Evolutionary conservation across 2,329 filamentous ascomycete genomes (phyloP), one percentile per base, ranked within the genome.

Genomic region (Neopestalotiopsis rosae): DNA sequence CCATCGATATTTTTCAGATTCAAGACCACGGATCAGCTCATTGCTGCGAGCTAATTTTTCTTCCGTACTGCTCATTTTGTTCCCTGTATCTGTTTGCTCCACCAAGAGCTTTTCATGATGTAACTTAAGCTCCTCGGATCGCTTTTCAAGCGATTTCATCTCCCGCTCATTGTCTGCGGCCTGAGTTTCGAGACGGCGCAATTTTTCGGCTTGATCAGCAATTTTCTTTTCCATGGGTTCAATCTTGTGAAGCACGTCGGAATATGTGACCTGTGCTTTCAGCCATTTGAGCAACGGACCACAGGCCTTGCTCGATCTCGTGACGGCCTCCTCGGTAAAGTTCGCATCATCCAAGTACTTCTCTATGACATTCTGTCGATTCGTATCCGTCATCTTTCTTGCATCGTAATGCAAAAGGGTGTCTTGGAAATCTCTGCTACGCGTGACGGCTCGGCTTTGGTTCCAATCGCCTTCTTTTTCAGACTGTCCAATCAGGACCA

Each of bases 211-310:
- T 24, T 99, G 89, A 77, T 93, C 87, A 30, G 89, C 88, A 61
- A 99, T 95, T 24, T 61, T 20, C 3, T 14, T 4, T 3, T 24
- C 24, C 68, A 99, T 85, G 30, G 96, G 96, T 1, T 95, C 97
- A 69, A 99, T 94, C 49, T 94, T 91, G 78, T 98, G 95, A 71
- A 99, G 85, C 75, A 99, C 99, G 73, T 96, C 94, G n/a, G 95
- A 97, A 81, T 97, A 99, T 77, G 93, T 94, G 78, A 99, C 96
- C 82, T 99, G 96, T 24, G 96, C 97, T 79, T 94, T 89, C 3
- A 97, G 95, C 96, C 96, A 99, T 78, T 98, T 94, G 20, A 99
- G 95, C 14, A 99, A 87, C 32, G 96, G 97, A 76, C 96, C 97
- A 80, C 96, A 99, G 61, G 96, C 96, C 84, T 96, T 98, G 83